Evolutionary conservation across 1,139 yeast species (phyloP), one percentile per base, ranked within the genome.

Genomic region (Blastobotrys illinoisensis): DNA sequence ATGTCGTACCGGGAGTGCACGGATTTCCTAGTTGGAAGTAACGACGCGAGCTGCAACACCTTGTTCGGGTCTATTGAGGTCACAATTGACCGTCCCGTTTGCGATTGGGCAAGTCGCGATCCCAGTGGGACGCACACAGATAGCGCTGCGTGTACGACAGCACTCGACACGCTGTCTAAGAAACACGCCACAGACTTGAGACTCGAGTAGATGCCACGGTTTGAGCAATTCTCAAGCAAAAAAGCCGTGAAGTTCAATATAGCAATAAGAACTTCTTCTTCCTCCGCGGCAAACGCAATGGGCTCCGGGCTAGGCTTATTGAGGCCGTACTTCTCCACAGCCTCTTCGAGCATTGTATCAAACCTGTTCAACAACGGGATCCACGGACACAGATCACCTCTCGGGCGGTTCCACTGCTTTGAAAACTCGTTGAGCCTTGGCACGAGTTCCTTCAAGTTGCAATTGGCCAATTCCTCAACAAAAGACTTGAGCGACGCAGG

Each of bases 311-410:
- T 57, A 64, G 67, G 80, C 16, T 76, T 74, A 32, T 74, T 74
- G 48, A 86, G 76, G 5, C 75, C 77, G 64, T 88, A 86, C 59
- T 80, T 80, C 13, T 70, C 69, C 23, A 86, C 79, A 45, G 78
- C 71, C 3, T 63, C 62, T 53, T 83, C 87, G 55, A 88, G 73
- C 18, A 88, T 77, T 13, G 75, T 78, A 66, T 90, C 97, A 63
- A 90, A 82, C 61, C 85, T 76, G 68, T 90, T 86, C 61, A 91
- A 74, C 1, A 88, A 81, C 0, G 85, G 79, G 19, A 88, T 79
- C 95, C 96, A 91, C 58, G 84, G 85, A 60, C 79, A 79, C 48
- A 91, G 70, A 61, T 88, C 91, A 26, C 89, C 90, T 56, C 83
- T 76, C 2, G 91, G 86, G 48, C 85, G 74, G 58, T 81, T 79